A percentile compares a stretch with the other conserved stretches of the same genome.
These are phyloP conservation scores for Solanum aculeatissimum DNA, from an alignment of 305 asterid species.

Conservation along the genomic window DNA sequence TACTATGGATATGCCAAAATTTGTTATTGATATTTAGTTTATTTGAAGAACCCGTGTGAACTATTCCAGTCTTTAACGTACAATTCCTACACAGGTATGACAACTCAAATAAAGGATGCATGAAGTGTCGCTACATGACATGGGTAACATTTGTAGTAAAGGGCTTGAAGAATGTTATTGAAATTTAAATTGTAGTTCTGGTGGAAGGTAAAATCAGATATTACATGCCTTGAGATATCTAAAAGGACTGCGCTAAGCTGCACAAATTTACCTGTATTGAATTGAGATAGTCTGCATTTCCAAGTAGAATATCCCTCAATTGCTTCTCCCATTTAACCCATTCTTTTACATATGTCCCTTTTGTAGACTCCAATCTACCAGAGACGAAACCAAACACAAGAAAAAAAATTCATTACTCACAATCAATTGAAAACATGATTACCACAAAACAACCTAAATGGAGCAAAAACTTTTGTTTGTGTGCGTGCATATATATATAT, in stretches of 20 bases:
- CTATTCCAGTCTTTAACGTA: background rate
- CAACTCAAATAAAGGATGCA: background rate
- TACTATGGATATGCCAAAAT: background rate
- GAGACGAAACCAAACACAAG: background rate
- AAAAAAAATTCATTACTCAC: background rate
- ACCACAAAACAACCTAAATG: background rate
- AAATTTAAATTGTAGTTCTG: background rate
- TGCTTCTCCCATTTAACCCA: slow-evolving; percentile 91
- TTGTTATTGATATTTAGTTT: background rate
- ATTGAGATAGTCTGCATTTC: slow-evolving; percentile 59
- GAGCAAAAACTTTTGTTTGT: background rate
- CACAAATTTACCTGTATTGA: slow-evolving; percentile 65
- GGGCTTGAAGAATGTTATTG: background rate
- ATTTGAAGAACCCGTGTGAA: background rate
- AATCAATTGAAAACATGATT: background rate
- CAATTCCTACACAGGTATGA: background rate
- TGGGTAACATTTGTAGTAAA: background rate
- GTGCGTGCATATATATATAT: too few species aligned
- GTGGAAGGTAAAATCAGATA: background rate
- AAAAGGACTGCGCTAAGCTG: background rate
- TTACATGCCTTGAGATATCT: background rate
- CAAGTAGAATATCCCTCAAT: slow-evolving; percentile 46
- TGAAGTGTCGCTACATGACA: background rate
- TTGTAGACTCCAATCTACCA: slow-evolving; percentile 68
- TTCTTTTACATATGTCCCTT: slow-evolving; percentile 64